A percentile compares a stretch with the other conserved stretches of the same genome.
Conservation (phyloP, 176 grass and related monocot species). For the Poa pratensis region DNA sequence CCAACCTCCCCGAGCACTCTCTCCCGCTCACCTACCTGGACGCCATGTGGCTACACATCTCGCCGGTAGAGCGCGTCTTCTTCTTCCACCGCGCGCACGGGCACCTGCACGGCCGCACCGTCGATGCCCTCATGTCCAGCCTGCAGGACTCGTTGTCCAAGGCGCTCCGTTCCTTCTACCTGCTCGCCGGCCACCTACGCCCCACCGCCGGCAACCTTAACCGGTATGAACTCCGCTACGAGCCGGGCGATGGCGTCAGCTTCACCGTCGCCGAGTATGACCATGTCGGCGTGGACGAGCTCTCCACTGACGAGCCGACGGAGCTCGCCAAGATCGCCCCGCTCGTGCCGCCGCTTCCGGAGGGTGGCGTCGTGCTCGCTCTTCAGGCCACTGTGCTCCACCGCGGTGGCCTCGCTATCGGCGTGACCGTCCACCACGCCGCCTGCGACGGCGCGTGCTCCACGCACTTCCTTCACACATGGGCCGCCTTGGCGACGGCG, state of each 20-base stretch:
- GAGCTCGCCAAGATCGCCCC: background rate
- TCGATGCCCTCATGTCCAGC: background rate
- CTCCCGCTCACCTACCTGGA: slow-evolving; percentile 12
- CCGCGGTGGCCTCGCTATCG: background rate
- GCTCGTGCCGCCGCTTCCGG: background rate
- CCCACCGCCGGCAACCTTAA: background rate
- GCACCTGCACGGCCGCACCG: background rate
- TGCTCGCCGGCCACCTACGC: background rate
- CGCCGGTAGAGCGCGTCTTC: background rate
- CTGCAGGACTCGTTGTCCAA: background rate
- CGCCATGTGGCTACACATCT: slow-evolving; percentile 13
- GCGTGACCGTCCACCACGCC: background rate
- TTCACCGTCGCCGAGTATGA: background rate
- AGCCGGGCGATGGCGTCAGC: background rate
- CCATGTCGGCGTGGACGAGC: background rate
- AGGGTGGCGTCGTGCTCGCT: background rate
- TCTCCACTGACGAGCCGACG: background rate
- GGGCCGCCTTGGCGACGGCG: background rate
- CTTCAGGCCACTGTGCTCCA: background rate
- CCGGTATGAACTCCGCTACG: background rate
- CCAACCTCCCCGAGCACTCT: background rate
- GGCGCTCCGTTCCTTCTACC: background rate
- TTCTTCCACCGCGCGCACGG: background rate
- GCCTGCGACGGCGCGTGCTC: slow-evolving; percentile 13
- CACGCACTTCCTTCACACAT: background rate